phyloP scores from a whole-genome alignment of 495 filamentous ascomycete species.

The Tricharina praecox region DNA sequence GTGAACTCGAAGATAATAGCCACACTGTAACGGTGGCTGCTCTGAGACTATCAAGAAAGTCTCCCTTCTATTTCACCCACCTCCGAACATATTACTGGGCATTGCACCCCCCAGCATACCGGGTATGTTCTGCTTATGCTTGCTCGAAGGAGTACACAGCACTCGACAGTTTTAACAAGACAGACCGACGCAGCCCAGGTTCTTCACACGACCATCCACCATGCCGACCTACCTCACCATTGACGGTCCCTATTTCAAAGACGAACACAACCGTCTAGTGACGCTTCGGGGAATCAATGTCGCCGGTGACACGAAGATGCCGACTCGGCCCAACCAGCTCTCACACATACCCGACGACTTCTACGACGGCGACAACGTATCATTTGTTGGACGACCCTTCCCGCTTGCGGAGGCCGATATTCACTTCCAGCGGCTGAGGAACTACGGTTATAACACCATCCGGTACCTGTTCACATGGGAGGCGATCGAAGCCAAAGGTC shows the following conservation, averaged over 20 bases:
- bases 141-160: no score
- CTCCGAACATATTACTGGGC: no score
- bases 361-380: constrained; percentile 83
- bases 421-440: constrained; percentile 73
- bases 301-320: constrained; percentile 52
- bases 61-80: no score
- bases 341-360: constrained; percentile 65
- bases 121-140: no score
- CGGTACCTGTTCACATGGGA: constrained; percentile 98
- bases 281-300: constrained; percentile 54
- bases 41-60: no score
- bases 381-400: constrained; percentile 77
- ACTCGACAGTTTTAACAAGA: no score
- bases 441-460: constrained; percentile 88
- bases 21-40: no score
- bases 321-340: constrained; percentile 58
- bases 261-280: constrained; percentile 48
- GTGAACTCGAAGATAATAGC: no score
- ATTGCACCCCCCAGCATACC: no score
- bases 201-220: no score
- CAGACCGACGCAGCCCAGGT: no score
- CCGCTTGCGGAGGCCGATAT: constrained; percentile 60
- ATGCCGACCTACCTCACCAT: constrained; percentile 42
- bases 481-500: constrained; percentile 86
- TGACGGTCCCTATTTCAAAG: constrained; percentile 66